phyloP scores from a whole-genome alignment of 352 stramenopile species.

The Globisporangium megalacanthum region DNA sequence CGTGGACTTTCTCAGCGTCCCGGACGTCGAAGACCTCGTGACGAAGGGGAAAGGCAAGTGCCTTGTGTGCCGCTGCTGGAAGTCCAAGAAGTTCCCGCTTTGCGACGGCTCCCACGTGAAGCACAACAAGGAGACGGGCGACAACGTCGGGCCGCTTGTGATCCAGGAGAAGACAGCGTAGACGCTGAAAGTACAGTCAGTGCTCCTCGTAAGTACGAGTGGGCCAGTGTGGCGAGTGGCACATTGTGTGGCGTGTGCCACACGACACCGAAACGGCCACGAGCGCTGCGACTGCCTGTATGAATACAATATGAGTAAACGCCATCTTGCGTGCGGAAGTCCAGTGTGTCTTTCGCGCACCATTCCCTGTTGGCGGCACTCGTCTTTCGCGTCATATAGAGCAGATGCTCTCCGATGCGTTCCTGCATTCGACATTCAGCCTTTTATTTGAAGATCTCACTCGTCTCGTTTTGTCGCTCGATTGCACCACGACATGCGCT shows the following conservation, averaged over 20 bases:
- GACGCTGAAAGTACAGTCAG: background rate
- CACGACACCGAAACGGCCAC: too few relatives aligned
- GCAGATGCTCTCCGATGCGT: too few relatives aligned
- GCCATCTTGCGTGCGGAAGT: too few relatives aligned
- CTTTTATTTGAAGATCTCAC: too few relatives aligned
- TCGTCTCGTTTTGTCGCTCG: too few relatives aligned
- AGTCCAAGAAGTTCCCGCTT: slow-evolving; percentile 86
- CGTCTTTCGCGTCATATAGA: too few relatives aligned
- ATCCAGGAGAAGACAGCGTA: slow-evolving; percentile 45
- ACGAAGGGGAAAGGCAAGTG: slow-evolving; percentile 77
- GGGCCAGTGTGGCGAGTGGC: background rate
- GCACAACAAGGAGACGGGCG: slow-evolving; percentile 85
- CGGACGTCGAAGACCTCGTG: slow-evolving; percentile 76
- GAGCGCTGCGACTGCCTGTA: too few relatives aligned
- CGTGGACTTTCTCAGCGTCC: slow-evolving; percentile 55
- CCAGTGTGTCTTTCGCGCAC: too few relatives aligned
- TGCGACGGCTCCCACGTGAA: slow-evolving; percentile 78
- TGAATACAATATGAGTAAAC: too few relatives aligned
- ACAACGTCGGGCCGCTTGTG: slow-evolving; percentile 79
- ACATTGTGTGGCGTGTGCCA: background rate
- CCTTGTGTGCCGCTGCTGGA: slow-evolving; percentile 81
- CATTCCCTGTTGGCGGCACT: too few relatives aligned
- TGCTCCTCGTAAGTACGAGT: background rate
- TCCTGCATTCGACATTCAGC: too few relatives aligned
- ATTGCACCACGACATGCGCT: too few relatives aligned